Percentiles rank a stretch among this genome's conserved stretches.
These are phyloP conservation scores for Microbotryum violaceum DNA, from an alignment of 1,284 basidiomycete species.

Conservation along the genomic window DNA sequence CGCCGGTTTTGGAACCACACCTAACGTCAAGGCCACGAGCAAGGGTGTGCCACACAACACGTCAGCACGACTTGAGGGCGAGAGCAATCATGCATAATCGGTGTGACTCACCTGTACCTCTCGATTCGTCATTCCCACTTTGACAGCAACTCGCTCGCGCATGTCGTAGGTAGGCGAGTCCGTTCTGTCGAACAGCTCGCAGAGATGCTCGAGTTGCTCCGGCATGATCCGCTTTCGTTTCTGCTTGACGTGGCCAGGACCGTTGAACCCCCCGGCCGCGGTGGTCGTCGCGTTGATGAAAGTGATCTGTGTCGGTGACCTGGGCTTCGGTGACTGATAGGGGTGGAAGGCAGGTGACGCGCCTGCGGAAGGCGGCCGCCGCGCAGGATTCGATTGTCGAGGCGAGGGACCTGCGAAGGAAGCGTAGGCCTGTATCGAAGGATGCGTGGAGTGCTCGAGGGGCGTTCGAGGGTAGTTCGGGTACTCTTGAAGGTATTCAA, in stretches of 20 bases:
- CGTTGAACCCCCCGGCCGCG: neutral
- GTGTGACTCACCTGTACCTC: slow-evolving; percentile 32
- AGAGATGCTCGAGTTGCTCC: slow-evolving; percentile 30
- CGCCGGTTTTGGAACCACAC: slow-evolving; percentile 39
- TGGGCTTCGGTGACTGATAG: slow-evolving; percentile 7
- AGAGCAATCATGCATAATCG: neutral
- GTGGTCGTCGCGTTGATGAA: slow-evolving; percentile 16
- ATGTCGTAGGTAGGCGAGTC: slow-evolving; percentile 35
- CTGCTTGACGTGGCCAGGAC: slow-evolving; percentile 8
- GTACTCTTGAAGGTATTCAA: neutral
- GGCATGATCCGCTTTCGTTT: slow-evolving; percentile 36
- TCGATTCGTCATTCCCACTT: slow-evolving; percentile 34
- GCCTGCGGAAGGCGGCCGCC: neutral
- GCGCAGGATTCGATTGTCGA: neutral
- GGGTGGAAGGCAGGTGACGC: slow-evolving; percentile 3
- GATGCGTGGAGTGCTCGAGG: neutral
- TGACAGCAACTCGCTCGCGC: slow-evolving; percentile 25
- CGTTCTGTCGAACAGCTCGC: slow-evolving; percentile 31
- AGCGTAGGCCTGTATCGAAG: neutral
- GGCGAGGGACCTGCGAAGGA: too few species aligned
- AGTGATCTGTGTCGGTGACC: neutral
- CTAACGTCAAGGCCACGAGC: slow-evolving; percentile 7
- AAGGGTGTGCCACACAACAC: neutral
- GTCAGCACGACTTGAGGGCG: neutral
- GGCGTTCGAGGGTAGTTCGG: neutral